Base-by-base conservation (phyloP, 257 asterid species). In the Salvia rosmarinus region DNA sequence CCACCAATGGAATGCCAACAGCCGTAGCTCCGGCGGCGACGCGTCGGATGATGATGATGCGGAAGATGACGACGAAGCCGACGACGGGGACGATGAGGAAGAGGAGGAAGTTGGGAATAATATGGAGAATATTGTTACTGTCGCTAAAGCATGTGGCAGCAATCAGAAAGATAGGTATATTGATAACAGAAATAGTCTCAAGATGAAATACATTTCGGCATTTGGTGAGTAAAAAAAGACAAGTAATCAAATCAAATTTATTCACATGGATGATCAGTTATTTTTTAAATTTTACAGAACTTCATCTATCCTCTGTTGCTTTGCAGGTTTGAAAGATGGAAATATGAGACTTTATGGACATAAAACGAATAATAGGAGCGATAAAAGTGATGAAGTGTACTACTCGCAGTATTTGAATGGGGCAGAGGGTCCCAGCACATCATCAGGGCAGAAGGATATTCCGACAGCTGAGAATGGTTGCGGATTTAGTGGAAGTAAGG, bases 401-500 rank as follows among this genome's bases (percentile, higher is more conserved):
- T 86, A 85, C 71, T 32, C 84, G 1, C 90, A 83, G 75, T 87
- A 79, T 78, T 57, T 83, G 79, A 86, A 81, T 74, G 88, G 86
- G 67, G 62, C 72, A 3, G 88, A 82, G 70, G 92, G 88, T 44
- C 82, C 90, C 4, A 86, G 83, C 76, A 74, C 89, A 21, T 82
- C 86, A 11, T 79, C 83, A 0, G 83, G 86, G 47, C 89, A 77
- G 42, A 91, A 85, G 84, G 96, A 86, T 47, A 72, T 32, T 34
- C 30, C 70, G 14, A 72, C 70, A 34, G 61, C 73, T 47, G 94
- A 84, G 67, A 83, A 81, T 67, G 95, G 87, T 12, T 87, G 86
- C 75, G 92, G 88, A n/a, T 83, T 82, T 77, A 85, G 96, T 65
- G 96, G 93, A 81, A 85, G 89, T 79, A 91, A 85, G 80, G 97